Evolutionary conservation across 2,329 filamentous ascomycete species (phyloP).

Genomic region (Botrytis deweyae): DNA sequence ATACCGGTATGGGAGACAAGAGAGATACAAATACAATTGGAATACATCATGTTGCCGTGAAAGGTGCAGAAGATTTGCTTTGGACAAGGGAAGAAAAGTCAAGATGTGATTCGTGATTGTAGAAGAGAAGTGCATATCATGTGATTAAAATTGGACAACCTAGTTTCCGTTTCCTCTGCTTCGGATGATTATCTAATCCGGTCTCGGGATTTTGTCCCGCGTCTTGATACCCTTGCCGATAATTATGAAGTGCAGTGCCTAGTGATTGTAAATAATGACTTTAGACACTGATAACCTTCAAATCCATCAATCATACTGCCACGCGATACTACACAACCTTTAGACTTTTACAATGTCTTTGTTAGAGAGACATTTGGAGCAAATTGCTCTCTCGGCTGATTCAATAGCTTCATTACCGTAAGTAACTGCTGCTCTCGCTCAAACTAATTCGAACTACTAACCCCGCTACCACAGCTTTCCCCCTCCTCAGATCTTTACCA

Average conservation of each 20-base stretch:
- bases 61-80: neutral
- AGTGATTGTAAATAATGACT: neutral
- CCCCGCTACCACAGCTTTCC: slow-evolving; percentile 64
- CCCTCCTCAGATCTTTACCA: slow-evolving; percentile 90
- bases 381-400: slow-evolving; percentile 73
- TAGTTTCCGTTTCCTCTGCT: neutral
- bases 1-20: neutral
- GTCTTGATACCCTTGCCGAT: slow-evolving; percentile 1
- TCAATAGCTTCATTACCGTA: slow-evolving; percentile 75
- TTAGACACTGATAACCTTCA: neutral
- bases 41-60: neutral
- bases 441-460: slow-evolving; percentile 9
- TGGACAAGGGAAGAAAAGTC: neutral
- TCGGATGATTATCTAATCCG: neutral
- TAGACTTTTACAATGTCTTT: slow-evolving; percentile 57
- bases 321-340: neutral
- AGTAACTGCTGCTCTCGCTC: slow-evolving; percentile 33
- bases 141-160: neutral
- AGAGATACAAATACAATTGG: neutral
- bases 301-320: neutral
- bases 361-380: slow-evolving; percentile 69
- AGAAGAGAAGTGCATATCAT: slow-evolving; percentile 1
- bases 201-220: neutral
- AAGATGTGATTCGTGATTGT: slow-evolving; percentile 10
- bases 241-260: neutral